Evolutionary conservation across 768 basidiomycete genomes (phyloP).

Genomic region (Boletus rubescentipes): DNA sequence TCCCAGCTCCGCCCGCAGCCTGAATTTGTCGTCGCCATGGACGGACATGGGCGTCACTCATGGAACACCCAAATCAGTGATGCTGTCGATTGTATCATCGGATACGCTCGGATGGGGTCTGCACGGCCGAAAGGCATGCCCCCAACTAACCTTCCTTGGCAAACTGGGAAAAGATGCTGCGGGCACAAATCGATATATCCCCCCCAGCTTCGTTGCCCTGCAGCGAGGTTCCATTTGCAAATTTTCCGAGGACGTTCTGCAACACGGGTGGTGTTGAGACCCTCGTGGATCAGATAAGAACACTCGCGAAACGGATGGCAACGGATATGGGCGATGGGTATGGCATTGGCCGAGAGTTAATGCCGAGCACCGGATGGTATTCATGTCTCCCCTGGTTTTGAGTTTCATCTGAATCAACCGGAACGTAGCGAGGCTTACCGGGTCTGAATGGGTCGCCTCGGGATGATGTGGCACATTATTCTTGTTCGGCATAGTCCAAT

Average conservation of each 20-base stretch:
- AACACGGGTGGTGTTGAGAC: conserved; percentile 31
- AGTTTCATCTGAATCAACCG: conserved; percentile 54
- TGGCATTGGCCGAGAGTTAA: conserved; percentile 23
- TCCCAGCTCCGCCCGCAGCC: conserved; percentile 14
- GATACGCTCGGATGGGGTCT: conserved; percentile 30
- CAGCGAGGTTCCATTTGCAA: conserved; percentile 30
- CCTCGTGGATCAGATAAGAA: conserved; percentile 37
- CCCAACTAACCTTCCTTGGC: conserved; percentile 42
- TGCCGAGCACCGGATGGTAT: conserved; percentile 30
- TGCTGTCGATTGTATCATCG: conserved; percentile 3
- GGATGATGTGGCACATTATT: conserved; percentile 23
- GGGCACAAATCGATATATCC: conserved; percentile 51
- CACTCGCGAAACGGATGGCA: conserved; percentile 22
- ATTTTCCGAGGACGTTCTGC: conserved; percentile 36
- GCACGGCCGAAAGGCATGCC: conserved; percentile 28
- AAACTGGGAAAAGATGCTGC: conserved; percentile 38
- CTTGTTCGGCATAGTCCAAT: conserved; percentile 19
- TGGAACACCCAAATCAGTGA: conserved; percentile 14
- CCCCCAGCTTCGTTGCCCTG: conserved; percentile 52
- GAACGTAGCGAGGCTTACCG: conserved; percentile 47
- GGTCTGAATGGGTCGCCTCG: conserved; percentile 41
- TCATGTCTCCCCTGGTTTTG: conserved; percentile 46
- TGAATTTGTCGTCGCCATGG: conserved; percentile 21
- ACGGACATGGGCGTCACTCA: conserved; percentile 11
- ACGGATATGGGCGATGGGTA: conserved; percentile 33